These are phyloP conservation scores for Suhomyces wounanorum DNA, from an alignment of 1,139 yeast genomes.

Conservation along the genomic window DNA sequence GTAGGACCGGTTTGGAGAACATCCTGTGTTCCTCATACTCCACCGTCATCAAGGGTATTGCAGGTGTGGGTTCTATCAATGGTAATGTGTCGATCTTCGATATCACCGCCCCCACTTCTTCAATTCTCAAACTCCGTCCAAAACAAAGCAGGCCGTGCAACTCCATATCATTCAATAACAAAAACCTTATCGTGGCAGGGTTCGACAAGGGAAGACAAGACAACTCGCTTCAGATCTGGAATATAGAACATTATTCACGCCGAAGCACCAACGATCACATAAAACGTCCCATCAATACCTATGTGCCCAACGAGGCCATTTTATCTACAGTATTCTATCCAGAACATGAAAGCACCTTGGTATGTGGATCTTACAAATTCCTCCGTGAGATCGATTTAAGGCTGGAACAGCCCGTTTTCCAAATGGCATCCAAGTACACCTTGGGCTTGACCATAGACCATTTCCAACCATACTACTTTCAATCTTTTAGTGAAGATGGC, in stretches of 20 bases:
- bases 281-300: slow-evolving; percentile 59
- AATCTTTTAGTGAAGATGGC: slow-evolving; percentile 82
- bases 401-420: slow-evolving; percentile 67
- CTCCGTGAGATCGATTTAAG: slow-evolving; percentile 79
- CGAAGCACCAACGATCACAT: slow-evolving; percentile 44
- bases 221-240: slow-evolving; percentile 79
- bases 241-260: slow-evolving; percentile 59
- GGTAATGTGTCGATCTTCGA: slow-evolving; percentile 71
- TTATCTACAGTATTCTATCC: slow-evolving; percentile 69
- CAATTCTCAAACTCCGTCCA: slow-evolving; percentile 55
- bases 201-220: slow-evolving; percentile 81
- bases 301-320: slow-evolving; percentile 74
- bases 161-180: slow-evolving; percentile 65
- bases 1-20: slow-evolving; percentile 67
- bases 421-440: slow-evolving; percentile 74
- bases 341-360: slow-evolving; percentile 53
- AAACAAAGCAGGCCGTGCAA: slow-evolving; percentile 77
- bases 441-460: slow-evolving; percentile 72
- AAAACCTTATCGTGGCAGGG: slow-evolving; percentile 73
- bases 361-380: slow-evolving; percentile 79
- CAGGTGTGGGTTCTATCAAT: slow-evolving; percentile 72
- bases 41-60: slow-evolving; percentile 53
- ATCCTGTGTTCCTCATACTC: slow-evolving; percentile 76
- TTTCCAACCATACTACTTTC: slow-evolving; percentile 60
- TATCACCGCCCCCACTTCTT: slow-evolving; percentile 41